Conservation (phyloP, 805 yeast species). For the Isabelozyma rhagii region DNA sequence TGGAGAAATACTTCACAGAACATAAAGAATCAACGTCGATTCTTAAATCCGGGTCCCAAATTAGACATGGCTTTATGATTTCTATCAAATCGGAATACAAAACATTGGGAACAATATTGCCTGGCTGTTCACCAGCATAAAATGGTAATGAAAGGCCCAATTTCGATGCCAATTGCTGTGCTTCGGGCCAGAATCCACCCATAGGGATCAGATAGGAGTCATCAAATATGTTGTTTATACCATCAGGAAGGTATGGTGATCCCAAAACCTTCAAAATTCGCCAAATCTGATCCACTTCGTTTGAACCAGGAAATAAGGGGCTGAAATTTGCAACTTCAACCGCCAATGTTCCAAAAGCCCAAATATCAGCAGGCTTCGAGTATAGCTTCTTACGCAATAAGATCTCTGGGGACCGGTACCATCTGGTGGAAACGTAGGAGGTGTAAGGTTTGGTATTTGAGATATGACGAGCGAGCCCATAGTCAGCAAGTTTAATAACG, state of each 20-base stretch:
- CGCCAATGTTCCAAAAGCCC: conserved; percentile 85
- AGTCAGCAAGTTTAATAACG: conserved; percentile 74
- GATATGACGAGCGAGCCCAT: conserved; percentile 69
- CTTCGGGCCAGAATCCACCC: conserved; percentile 78
- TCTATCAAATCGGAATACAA: conserved; percentile 41
- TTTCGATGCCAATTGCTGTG: conserved; percentile 46
- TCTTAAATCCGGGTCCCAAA: conserved; percentile 78
- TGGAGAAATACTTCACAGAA: conserved; percentile 52
- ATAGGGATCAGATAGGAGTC: conserved; percentile 31
- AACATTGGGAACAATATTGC: conserved; percentile 43
- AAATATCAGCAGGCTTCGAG: conserved; percentile 70
- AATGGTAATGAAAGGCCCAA: conserved; percentile 59
- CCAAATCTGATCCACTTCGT: conserved; percentile 77
- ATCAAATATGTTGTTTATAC: conserved; percentile 8
- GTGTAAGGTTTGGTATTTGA: conserved; percentile 57
- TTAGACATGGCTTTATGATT: conserved; percentile 49
- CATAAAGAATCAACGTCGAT: conserved; percentile 49
- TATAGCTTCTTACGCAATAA: conserved; percentile 60
- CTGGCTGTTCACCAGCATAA: conserved; percentile 48
- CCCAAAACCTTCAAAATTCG: conserved; percentile 69
- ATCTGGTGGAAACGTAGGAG: conserved; percentile 76
- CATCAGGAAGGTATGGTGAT: conserved; percentile 49
- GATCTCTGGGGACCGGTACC: conserved; percentile 86
- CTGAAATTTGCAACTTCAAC: conserved; percentile 66
- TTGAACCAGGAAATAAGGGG: conserved; percentile 82